These are phyloP conservation scores for Steccherinum ochraceum DNA, from an alignment of 768 basidiomycete genomes.

Conservation along the genomic window DNA sequence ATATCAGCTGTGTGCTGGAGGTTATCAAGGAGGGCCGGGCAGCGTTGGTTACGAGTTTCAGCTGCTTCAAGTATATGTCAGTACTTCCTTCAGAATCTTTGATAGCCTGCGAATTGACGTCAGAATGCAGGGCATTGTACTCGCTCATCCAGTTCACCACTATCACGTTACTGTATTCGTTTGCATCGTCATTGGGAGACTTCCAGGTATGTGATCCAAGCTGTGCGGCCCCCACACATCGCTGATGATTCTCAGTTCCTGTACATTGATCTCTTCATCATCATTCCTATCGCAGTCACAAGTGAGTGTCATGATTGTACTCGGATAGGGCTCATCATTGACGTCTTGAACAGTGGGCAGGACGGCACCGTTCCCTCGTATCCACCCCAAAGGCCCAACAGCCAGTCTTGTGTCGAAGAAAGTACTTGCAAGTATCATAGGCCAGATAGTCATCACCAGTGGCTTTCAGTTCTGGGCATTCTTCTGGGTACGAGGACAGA, in stretches of 20 bases:
- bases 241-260: constrained; percentile 56
- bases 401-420: constrained; percentile 94
- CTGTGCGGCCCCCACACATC: background rate
- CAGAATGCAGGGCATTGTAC: constrained; percentile 82
- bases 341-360: constrained; percentile 69
- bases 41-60: constrained; percentile 95
- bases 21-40: constrained; percentile 96
- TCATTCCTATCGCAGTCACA: constrained; percentile 92
- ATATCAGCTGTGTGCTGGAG: constrained; percentile 93
- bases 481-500: constrained; percentile 78
- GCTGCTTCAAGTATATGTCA: constrained; percentile 99
- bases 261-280: constrained; percentile 97
- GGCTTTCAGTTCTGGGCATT: constrained; percentile 82
- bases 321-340: constrained; percentile 9
- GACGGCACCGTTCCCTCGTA: constrained; percentile 81
- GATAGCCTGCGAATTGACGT: constrained; percentile 8
- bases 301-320: constrained; percentile 51
- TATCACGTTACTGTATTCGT: constrained; percentile 90
- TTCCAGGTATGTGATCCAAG: constrained; percentile 65
- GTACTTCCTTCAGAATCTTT: constrained; percentile 24
- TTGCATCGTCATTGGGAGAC: constrained; percentile 93
- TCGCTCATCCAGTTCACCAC: constrained; percentile 99
- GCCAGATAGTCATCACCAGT: constrained; percentile 85
- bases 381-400: constrained; percentile 88
- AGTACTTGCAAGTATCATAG: constrained; percentile 87